A percentile compares a stretch with the other conserved stretches of the same genome.
These are phyloP conservation scores for Porcisia deanei DNA, from an alignment of 208 protist genomes.

Conservation along the genomic window DNA sequence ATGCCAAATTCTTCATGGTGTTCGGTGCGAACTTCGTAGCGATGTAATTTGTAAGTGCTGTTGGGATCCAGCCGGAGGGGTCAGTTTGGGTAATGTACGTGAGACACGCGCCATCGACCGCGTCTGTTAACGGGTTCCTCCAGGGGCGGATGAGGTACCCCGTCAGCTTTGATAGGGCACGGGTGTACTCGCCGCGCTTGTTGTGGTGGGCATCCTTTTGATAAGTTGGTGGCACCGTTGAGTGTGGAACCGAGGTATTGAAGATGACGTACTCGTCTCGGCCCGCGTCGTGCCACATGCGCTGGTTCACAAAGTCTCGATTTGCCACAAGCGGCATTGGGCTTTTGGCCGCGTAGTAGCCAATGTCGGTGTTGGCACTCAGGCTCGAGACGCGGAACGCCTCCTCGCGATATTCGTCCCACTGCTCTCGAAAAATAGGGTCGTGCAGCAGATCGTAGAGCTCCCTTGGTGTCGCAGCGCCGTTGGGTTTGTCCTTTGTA, in stretches of 20 bases:
- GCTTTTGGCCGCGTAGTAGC: slow-evolving; percentile 90
- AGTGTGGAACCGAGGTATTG: slow-evolving; percentile 86
- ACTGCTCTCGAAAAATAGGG: slow-evolving; percentile 69
- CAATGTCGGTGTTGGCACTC: slow-evolving; percentile 81
- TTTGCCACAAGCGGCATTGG: slow-evolving; percentile 69
- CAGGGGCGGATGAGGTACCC: slow-evolving; percentile 87
- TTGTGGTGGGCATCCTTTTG: slow-evolving; percentile 45
- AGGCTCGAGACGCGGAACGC: slow-evolving; percentile 74
- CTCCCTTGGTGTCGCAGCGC: slow-evolving; percentile 33
- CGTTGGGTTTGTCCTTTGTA: slow-evolving; percentile 31
- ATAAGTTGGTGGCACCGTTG: slow-evolving; percentile 48
- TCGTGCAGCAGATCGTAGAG: slow-evolving; percentile 91
- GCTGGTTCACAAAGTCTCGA: slow-evolving; percentile 92
- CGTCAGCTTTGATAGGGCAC: slow-evolving; percentile 77
- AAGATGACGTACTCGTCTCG: slow-evolving; percentile 85
- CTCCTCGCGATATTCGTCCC: slow-evolving; percentile 77
- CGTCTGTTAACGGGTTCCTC: slow-evolving; percentile 43
- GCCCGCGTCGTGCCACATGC: slow-evolving; percentile 78
- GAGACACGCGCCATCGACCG: slow-evolving; percentile 46
- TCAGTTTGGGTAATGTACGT: slow-evolving; percentile 91
- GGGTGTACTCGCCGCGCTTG: slow-evolving; percentile 57
- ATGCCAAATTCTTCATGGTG: slow-evolving; percentile 50
- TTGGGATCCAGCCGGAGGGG: slow-evolving; percentile 82
- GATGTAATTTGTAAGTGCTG: slow-evolving; percentile 76
- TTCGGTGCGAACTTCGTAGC: slow-evolving; percentile 81